Conservation (phyloP, 2,329 filamentous ascomycete genomes). For the Aspergillus latus region DNA sequence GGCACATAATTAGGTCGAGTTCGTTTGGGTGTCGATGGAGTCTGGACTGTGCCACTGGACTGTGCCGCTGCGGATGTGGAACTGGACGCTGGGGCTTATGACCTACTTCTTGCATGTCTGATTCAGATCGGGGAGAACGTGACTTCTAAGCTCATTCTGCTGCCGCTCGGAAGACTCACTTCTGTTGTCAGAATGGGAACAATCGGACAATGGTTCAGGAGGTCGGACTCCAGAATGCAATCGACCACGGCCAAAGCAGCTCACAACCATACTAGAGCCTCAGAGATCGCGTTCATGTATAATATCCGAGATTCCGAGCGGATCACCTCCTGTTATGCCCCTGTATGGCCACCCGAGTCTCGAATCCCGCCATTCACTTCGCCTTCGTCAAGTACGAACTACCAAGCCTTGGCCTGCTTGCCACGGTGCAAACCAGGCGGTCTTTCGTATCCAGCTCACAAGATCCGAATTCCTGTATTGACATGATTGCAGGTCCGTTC, state of each 20-base stretch:
- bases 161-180: background rate
- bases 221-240: background rate
- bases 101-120: too few relatives aligned
- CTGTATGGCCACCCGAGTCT: background rate
- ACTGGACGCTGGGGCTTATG: background rate
- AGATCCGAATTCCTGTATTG: background rate
- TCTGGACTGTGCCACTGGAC: background rate
- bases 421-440: background rate
- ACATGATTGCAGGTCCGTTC: slow-evolving; percentile 1
- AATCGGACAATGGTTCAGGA: background rate
- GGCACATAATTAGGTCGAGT: background rate
- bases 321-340: background rate
- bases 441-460: background rate
- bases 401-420: background rate
- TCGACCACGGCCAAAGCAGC: background rate
- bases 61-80: background rate
- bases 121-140: background rate
- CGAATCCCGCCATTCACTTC: background rate
- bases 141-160: background rate
- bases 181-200: background rate
- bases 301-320: background rate
- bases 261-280: background rate
- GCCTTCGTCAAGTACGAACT: background rate
- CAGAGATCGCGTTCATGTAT: too few relatives aligned
- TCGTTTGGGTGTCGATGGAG: background rate